These are phyloP conservation scores for Bacidia rubella DNA, from an alignment of 495 filamentous ascomycete species.

Conservation along the genomic window DNA sequence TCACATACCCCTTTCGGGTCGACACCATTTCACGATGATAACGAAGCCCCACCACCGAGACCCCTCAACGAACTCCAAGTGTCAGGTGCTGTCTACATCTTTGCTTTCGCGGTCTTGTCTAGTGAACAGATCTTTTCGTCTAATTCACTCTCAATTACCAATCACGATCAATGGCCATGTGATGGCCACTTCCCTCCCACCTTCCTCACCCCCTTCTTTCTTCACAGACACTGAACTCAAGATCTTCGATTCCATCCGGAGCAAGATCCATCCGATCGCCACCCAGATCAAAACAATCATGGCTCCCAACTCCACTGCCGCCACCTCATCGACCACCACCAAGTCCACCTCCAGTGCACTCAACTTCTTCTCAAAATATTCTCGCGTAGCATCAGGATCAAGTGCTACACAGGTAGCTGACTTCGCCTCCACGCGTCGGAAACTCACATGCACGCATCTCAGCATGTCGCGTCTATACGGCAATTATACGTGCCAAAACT, in stretches of 20 bases:
- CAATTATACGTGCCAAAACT: conserved; percentile 35
- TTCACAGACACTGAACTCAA: conserved; percentile 5
- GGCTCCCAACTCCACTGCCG: conserved; percentile 3
- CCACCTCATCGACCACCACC: background rate
- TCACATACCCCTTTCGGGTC: too few species aligned
- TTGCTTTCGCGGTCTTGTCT: too few species aligned
- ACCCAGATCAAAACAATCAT: conserved; percentile 6
- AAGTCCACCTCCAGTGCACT: background rate
- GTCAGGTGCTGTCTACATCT: too few species aligned
- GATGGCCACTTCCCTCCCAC: background rate
- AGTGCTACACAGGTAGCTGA: too few species aligned
- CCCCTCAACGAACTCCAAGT: too few species aligned
- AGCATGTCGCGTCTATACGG: conserved; percentile 44
- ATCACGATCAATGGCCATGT: too few species aligned
- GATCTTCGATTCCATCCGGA: conserved; percentile 14
- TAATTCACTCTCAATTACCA: too few species aligned
- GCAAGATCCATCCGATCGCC: conserved; percentile 8
- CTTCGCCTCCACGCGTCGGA: conserved; percentile 16
- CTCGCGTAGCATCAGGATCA: conserved; percentile 1
- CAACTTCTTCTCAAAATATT: background rate
- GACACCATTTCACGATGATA: too few species aligned
- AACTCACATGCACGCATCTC: conserved; percentile 40
- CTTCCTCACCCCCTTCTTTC: background rate
- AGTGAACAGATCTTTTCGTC: too few species aligned
- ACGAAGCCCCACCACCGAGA: too few species aligned